These are phyloP conservation scores for Ceratobasidium sp. DNA, from an alignment of 1,284 basidiomycete species.

Conservation along the genomic window DNA sequence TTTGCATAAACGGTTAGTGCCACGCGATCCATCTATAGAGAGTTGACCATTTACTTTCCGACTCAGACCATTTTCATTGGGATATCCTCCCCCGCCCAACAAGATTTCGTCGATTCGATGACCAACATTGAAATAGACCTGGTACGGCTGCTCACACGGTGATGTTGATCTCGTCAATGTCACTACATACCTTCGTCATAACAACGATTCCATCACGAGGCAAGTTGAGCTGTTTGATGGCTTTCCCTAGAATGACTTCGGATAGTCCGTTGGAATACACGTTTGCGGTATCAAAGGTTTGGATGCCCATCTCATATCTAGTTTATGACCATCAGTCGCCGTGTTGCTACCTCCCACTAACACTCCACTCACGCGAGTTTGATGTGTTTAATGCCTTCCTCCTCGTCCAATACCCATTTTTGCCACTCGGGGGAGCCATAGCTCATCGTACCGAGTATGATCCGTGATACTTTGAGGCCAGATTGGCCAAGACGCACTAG, in stretches of 20 bases:
- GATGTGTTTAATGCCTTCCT: conserved; percentile 22
- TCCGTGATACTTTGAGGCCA: conserved; percentile 40
- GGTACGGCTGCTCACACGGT: too few species aligned
- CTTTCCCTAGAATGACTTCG: conserved; percentile 41
- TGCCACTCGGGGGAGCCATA: conserved; percentile 33
- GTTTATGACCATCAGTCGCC: conserved; percentile 1
- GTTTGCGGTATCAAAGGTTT: conserved; percentile 41
- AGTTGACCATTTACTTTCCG: conserved; percentile 31
- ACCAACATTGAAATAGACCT: conserved; percentile 23
- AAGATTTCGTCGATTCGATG: neutral
- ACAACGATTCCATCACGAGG: conserved; percentile 43
- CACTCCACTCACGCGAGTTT: neutral
- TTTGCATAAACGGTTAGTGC: neutral
- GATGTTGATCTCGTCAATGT: conserved; percentile 9
- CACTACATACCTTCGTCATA: conserved; percentile 41
- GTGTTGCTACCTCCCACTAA: neutral
- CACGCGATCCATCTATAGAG: neutral
- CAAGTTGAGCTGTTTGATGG: conserved; percentile 42
- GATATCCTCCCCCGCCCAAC: conserved; percentile 17
- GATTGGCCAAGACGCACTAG: conserved; percentile 40
- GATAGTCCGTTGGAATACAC: conserved; percentile 37
- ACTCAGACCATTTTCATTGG: conserved; percentile 37
- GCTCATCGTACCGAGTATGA: conserved; percentile 38
- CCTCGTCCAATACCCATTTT: conserved; percentile 35
- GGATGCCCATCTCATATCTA: conserved; percentile 38